These are phyloP conservation scores for Cryptococcus floricola DNA, from an alignment of 1,284 basidiomycete species.

Conservation along the genomic window DNA sequence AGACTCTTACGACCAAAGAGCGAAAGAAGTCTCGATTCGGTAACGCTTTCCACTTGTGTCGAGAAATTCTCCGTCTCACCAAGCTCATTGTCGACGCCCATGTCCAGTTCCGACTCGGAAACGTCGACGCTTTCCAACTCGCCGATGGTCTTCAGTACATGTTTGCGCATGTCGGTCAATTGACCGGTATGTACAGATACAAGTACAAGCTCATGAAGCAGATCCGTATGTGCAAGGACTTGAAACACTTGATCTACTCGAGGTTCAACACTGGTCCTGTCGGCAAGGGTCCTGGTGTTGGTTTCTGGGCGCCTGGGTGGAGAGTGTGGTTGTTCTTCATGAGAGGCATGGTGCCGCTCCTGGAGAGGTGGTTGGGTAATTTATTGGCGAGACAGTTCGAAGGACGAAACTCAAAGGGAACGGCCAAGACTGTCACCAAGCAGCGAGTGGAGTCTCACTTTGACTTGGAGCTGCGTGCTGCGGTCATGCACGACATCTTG, in stretches of 20 bases:
- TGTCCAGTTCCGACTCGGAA: conserved; percentile 97
- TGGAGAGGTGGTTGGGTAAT: conserved; percentile 98
- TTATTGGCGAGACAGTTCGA: conserved; percentile 97
- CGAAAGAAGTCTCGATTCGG: conserved; percentile 99
- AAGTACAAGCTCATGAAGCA: conserved; percentile 95
- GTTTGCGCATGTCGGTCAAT: conserved; percentile 93
- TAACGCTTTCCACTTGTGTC: conserved; percentile 95
- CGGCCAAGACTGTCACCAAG: conserved; percentile 95
- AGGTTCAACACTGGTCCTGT: conserved; percentile 97
- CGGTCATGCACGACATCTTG: conserved; percentile 98
- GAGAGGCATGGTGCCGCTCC: conserved; percentile 94
- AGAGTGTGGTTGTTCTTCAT: conserved; percentile 99
- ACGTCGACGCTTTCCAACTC: conserved; percentile 98
- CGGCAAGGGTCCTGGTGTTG: conserved; percentile 97
- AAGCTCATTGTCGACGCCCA: conserved; percentile 99
- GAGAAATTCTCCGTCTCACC: conserved; percentile 93
- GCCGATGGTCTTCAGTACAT: conserved; percentile 98
- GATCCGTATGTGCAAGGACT: conserved; percentile 98
- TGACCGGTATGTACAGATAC: conserved; percentile 96
- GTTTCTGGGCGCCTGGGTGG: conserved; percentile 99
- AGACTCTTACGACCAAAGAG: conserved; percentile 98
- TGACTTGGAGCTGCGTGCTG: conserved; percentile 93
- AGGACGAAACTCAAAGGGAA: conserved; percentile 90
- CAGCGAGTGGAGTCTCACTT: conserved; percentile 99
- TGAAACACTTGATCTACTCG: conserved; percentile 82